Evolutionary conservation across 106 monocot genomes (phyloP), one percentile per base, ranked within the genome.

Genomic region (Narthecium ossifragum): DNA sequence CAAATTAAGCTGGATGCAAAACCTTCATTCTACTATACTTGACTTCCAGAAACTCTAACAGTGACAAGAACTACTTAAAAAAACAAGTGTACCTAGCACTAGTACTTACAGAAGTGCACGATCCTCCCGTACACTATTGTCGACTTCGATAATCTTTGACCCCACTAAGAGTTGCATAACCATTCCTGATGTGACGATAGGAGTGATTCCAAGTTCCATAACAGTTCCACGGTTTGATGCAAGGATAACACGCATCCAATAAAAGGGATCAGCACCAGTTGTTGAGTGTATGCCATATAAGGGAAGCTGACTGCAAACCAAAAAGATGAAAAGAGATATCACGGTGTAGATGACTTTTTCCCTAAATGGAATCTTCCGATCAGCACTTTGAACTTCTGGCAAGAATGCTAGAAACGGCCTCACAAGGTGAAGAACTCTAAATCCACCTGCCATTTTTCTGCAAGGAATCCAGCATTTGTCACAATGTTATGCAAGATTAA

Each of bases 171-270:
- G 43, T n/a, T 45, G 60, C 41, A 61, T 45, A 2, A 61, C 60
- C 26, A 61, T 11, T 27, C 60, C 60, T 26, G 60, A 61, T 2
- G 60, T 61, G 26, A 61, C 60, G 26, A 46, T 61, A 33, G 60
- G 60, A 43, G 60, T 61, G 17, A 61, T 61, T 17, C 60, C 60
- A 27, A 61, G 60, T 27, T 61, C 60, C 60, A 61, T 61, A 18
- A 61, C 46, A 23, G 60, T 61, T 26, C 60, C 60, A 27, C 41
- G 60, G 60, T 61, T 61, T 7, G 60, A 61, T 4, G 60, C 60
- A 27, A 61, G 40, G 24, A 61, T 61, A 27, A 61, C 60, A 3
- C 60, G 60, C 60, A 61, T 61, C 60, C 60, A 61, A 17, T 61
- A 45, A 22, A 61, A 61, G 4, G 60, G 60, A 61, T 61, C 60